phyloP scores from a whole-genome alignment of 345 rosid species.

The Eucalyptus coolabah region DNA sequence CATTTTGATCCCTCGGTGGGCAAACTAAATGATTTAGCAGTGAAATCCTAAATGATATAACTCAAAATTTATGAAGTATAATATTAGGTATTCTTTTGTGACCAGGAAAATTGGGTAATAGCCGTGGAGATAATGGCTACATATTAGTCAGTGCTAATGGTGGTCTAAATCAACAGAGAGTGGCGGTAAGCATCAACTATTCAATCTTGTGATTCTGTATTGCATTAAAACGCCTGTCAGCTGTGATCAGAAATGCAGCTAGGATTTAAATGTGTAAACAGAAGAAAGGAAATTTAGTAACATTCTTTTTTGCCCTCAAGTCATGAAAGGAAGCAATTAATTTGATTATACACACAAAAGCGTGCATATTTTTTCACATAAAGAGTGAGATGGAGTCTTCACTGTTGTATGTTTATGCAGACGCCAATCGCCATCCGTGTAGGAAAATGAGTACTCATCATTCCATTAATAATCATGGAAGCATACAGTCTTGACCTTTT shows the following conservation, averaged over 20 bases:
- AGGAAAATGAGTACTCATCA: background rate
- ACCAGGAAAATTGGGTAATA: slow-evolving; percentile 19
- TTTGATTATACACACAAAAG: background rate
- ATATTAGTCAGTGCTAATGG: slow-evolving; percentile 83
- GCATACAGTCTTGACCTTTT: background rate
- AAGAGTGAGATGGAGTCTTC: background rate
- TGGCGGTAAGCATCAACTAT: slow-evolving; percentile 53
- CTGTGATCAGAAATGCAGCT: background rate
- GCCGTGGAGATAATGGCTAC: slow-evolving; percentile 40
- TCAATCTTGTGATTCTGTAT: background rate
- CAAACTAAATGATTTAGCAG: background rate
- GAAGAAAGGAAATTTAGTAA: background rate
- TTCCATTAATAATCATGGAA: background rate
- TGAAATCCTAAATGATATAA: background rate
- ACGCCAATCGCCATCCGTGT: background rate
- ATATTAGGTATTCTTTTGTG: background rate
- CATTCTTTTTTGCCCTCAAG: background rate
- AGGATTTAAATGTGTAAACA: background rate
- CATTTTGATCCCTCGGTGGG: background rate
- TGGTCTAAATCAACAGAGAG: slow-evolving; percentile 93
- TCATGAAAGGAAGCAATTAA: background rate
- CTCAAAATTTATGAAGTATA: background rate
- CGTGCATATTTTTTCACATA: background rate
- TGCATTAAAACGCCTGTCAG: background rate
- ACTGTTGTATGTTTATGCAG: background rate